These are phyloP conservation scores for Dryas alaskensis DNA, from an alignment of 306 rosid species.

Conservation along the genomic window DNA sequence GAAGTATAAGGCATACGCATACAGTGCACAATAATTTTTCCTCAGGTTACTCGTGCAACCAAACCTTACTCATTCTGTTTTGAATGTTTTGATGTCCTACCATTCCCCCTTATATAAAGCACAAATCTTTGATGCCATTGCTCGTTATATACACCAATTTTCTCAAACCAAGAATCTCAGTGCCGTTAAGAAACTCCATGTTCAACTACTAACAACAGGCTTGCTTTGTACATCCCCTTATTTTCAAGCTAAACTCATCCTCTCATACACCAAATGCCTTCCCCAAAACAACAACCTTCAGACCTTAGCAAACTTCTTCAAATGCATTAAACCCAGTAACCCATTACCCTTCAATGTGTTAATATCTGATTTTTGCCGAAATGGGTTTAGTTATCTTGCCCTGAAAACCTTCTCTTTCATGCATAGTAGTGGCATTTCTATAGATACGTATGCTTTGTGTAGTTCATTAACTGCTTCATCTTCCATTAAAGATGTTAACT, in stretches of 20 bases:
- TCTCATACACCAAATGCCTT: slow-evolving; percentile 37
- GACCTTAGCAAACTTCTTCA: slow-evolving; percentile 41
- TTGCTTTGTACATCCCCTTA: slow-evolving; percentile 36
- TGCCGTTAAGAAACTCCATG: slow-evolving; percentile 57
- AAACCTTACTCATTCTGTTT: background rate
- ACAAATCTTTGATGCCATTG: slow-evolving; percentile 19
- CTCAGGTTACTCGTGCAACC: background rate
- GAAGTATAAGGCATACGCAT: no score
- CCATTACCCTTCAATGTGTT: slow-evolving; percentile 50
- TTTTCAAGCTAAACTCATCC: slow-evolving; percentile 45
- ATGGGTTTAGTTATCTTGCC: slow-evolving; percentile 49
- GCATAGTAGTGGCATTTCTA: slow-evolving; percentile 48
- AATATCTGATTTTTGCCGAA: slow-evolving; percentile 41
- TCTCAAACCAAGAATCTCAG: slow-evolving; percentile 33
- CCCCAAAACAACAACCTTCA: slow-evolving; percentile 22
- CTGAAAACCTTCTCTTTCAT: slow-evolving; percentile 57
- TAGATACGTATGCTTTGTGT: slow-evolving; percentile 64
- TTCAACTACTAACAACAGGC: slow-evolving; percentile 48
- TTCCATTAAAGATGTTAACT: slow-evolving; percentile 32
- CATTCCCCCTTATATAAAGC: background rate
- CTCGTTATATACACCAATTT: slow-evolving; percentile 36
- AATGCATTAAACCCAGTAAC: slow-evolving; percentile 46
- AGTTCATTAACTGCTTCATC: slow-evolving; percentile 59
- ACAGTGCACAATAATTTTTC: no score
- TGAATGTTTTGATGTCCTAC: slow-evolving; percentile 33